A percentile compares a stretch with the other conserved stretches of the same genome.
Evolutionary conservation across 768 basidiomycete species (phyloP).

Genomic region (Boletus barrowsii): DNA sequence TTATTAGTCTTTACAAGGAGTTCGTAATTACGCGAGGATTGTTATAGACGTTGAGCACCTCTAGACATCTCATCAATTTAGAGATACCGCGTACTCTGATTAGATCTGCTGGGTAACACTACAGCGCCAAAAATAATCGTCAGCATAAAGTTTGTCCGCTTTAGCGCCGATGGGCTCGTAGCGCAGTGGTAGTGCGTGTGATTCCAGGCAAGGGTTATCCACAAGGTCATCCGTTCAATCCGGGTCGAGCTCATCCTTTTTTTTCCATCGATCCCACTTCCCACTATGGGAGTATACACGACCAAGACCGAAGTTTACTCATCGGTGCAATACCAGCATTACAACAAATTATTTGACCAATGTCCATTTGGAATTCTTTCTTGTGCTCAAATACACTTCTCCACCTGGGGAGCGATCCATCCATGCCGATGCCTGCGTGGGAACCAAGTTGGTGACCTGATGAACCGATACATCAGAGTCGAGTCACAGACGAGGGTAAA

Average conservation of each 20-base stretch:
- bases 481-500: neutral
- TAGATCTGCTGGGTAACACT: too few relatives aligned
- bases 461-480: neutral
- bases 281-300: too few relatives aligned
- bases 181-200: constrained; percentile 36
- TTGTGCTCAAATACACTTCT: constrained; percentile 69
- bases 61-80: neutral
- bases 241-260: constrained; percentile 35
- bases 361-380: constrained; percentile 64
- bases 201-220: constrained; percentile 29
- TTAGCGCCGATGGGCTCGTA: constrained; percentile 17
- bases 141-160: too few relatives aligned
- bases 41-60: constrained; percentile 5
- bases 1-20: constrained; percentile 64
- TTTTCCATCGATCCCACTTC: too few relatives aligned
- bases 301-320: too few relatives aligned
- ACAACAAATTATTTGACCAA: constrained; percentile 17
- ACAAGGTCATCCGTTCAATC: constrained; percentile 46
- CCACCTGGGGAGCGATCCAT: constrained; percentile 57
- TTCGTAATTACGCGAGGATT: constrained; percentile 8
- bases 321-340: neutral
- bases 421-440: constrained; percentile 69
- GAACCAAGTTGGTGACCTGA: constrained; percentile 62
- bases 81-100: neutral
- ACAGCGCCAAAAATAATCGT: too few relatives aligned